These are phyloP conservation scores for Gnomoniopsis sp. DNA, from an alignment of 2,329 filamentous ascomycete species.

Conservation along the genomic window DNA sequence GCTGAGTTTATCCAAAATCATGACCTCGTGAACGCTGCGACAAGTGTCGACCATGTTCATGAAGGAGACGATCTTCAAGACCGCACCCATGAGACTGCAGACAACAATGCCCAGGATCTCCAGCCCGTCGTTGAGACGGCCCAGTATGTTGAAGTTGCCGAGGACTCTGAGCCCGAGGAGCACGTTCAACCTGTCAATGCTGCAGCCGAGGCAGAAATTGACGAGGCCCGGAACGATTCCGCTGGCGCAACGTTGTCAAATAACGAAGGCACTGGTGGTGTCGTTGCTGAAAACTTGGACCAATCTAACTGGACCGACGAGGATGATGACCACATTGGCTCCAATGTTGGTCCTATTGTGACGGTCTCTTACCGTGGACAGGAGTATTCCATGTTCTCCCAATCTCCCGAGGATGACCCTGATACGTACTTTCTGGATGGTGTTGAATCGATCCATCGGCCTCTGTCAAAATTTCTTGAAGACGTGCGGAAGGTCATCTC, in stretches of 20 bases:
- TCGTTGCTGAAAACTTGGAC: conserved; percentile 1
- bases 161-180: conserved; percentile 4
- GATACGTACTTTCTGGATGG: conserved; percentile 45
- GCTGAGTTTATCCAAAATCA: conserved; percentile 8
- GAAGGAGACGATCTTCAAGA: not conserved
- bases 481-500: conserved; percentile 43
- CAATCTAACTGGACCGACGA: conserved; percentile 13
- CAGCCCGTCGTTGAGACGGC: not conserved
- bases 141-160: conserved; percentile 12
- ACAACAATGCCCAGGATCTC: not conserved
- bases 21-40: not conserved
- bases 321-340: conserved; percentile 5
- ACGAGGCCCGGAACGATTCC: not conserved
- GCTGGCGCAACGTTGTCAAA: not conserved
- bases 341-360: conserved; percentile 24
- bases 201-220: not conserved
- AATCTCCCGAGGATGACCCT: conserved; percentile 33
- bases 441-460: conserved; percentile 37
- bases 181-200: conserved; percentile 16
- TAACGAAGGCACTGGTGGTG: not conserved
- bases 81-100: not conserved
- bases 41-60: conserved; percentile 2
- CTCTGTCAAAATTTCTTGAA: conserved; percentile 41
- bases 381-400: conserved; percentile 31
- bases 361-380: conserved; percentile 30